Base-by-base conservation (phyloP, 2,329 filamentous ascomycete genomes). In the Penicillium nordicum region DNA sequence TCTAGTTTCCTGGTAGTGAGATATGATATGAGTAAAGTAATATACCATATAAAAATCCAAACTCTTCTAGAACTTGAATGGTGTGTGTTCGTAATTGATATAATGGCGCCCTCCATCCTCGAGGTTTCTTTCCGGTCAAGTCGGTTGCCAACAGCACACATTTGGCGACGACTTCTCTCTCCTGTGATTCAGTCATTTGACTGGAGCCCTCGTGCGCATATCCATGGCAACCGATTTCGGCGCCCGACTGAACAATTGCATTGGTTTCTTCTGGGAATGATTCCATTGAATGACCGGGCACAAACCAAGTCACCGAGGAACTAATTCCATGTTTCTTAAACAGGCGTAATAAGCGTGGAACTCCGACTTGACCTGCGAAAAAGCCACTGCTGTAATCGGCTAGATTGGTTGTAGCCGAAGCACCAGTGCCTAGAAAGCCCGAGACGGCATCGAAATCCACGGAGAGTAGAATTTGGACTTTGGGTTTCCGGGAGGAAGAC, bases 171-270 rank as follows among this genome's bases (percentile, higher is more conserved):
- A 92, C 85, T 50, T 88, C 87, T 11, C 81, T 81, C 69, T 92
- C 88, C 73, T 92, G 88, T 65, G 89, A 86, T 1, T 88, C 69
- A 0, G 81, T 88, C 84, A 90, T 88, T 50, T 86, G 83, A 10
- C 79, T 80, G 0, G 88, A 86, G 60, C 89, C 89, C 67, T 90
- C 87, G 61, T 90, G 87, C 0, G 83, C 84, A 72, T 90, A 90
- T 16, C 86, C 87, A 41, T 67, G 73, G 6, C 73, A 60, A 9
- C 75, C 82, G 44, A 84, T 79, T 61, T 84, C 82, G 5, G 76
- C 77, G 7, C 83, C 82, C 32, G 78, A 80, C 5, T 79, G 74
- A 3, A 83, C 69, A 23, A 86, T 81, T 44, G 74, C 72, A 49
- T 72, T 69, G 3, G 80, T 79, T 53, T 84, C 75, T 2, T 72